Evolutionary conservation across 345 rosid species (phyloP).

Genomic region (Tarenaya hassleriana): DNA sequence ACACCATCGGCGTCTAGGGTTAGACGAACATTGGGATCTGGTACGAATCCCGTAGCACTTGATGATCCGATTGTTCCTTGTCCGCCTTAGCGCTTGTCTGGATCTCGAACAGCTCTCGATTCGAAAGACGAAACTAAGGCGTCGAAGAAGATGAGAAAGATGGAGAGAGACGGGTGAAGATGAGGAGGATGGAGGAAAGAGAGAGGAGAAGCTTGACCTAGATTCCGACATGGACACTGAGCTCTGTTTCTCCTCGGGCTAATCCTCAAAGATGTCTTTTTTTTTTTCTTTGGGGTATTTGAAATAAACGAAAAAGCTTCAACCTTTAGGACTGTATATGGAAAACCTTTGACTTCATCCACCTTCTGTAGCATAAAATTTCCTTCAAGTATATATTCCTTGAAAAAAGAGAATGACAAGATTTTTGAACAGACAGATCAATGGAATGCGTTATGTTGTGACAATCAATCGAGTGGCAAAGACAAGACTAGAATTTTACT

Average conservation of each 20-base stretch:
- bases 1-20: slow-evolving; percentile 71
- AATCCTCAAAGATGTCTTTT: no score
- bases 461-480: no score
- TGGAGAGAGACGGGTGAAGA: slow-evolving; percentile 17
- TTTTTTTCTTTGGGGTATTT: not conserved
- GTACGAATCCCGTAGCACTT: slow-evolving; percentile 50
- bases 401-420: slow-evolving; percentile 1
- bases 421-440: slow-evolving; percentile 21
- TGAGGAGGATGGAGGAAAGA: slow-evolving; percentile 7
- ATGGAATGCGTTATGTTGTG: not conserved
- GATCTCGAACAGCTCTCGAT: slow-evolving; percentile 39
- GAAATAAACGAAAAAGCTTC: slow-evolving; percentile 1
- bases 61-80: slow-evolving; percentile 32
- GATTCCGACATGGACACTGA: slow-evolving; percentile 19
- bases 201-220: slow-evolving; percentile 21
- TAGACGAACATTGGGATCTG: slow-evolving; percentile 50
- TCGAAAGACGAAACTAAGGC: slow-evolving; percentile 17
- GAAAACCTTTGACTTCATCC: no score
- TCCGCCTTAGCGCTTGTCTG: slow-evolving; percentile 13
- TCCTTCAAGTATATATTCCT: no score
- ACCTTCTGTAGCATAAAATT: no score
- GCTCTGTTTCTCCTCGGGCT: not conserved
- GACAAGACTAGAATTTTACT: slow-evolving; percentile 9
- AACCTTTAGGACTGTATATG: no score
- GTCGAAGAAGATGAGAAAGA: slow-evolving; percentile 15